These are phyloP conservation scores for Neurospora terricola DNA, from an alignment of 495 filamentous ascomycete genomes.

Conservation along the genomic window DNA sequence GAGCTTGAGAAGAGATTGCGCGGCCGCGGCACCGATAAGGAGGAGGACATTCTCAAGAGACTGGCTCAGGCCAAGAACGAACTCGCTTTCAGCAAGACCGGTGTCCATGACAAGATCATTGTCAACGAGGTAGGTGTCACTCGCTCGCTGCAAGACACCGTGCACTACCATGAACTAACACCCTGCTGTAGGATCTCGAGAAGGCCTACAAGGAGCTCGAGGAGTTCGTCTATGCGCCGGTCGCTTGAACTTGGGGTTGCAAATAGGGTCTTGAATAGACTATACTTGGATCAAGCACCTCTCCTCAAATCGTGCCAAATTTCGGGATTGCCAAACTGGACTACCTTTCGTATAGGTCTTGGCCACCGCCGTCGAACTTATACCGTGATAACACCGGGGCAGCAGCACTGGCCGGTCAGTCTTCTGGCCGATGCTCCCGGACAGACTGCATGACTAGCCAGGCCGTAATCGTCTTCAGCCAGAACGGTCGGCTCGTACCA, in stretches of 20 bases:
- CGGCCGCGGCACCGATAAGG: slow-evolving; percentile 74
- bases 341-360: background rate
- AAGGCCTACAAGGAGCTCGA: slow-evolving; percentile 70
- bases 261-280: slow-evolving; percentile 8
- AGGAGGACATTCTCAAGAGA: slow-evolving; percentile 65
- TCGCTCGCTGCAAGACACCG: background rate
- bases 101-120: slow-evolving; percentile 74
- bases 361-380: background rate
- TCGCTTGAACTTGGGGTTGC: background rate
- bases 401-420: background rate
- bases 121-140: slow-evolving; percentile 56
- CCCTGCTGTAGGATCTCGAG: slow-evolving; percentile 49
- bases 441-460: background rate
- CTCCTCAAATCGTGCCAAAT: background rate
- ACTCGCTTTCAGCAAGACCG: slow-evolving; percentile 67
- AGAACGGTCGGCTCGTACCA: background rate
- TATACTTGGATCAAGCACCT: background rate
- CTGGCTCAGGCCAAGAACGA: slow-evolving; percentile 72
- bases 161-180: background rate
- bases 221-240: slow-evolving; percentile 45
- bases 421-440: background rate
- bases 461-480: background rate
- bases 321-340: background rate
- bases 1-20: slow-evolving; percentile 67
- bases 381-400: background rate